Percentiles rank a stretch among this genome's conserved stretches.
Conservation (phyloP, 2,329 filamentous ascomycete species). For the Ceratocystis diversiconidia region DNA sequence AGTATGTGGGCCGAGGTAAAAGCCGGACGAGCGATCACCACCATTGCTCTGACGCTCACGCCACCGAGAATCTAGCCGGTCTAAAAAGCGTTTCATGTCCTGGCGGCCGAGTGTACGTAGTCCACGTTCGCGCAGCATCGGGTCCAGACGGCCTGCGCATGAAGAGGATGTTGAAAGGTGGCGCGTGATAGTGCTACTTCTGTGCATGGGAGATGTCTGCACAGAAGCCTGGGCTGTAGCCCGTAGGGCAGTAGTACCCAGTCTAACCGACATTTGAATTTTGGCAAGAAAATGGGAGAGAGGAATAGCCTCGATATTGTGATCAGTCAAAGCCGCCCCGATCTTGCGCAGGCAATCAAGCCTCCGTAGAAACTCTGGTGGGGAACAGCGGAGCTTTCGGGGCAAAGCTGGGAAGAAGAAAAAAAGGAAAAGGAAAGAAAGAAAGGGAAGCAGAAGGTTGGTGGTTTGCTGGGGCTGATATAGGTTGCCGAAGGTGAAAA, state of each 20-base stretch:
- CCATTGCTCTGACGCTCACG: constrained; percentile 17
- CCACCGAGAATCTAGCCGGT: constrained; percentile 19
- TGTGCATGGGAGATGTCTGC: not conserved
- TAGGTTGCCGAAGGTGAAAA: constrained; percentile 10
- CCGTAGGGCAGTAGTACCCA: not conserved
- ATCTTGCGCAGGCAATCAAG: not conserved
- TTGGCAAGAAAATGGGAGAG: not conserved
- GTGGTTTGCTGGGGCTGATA: constrained; percentile 6
- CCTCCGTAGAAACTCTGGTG: constrained; percentile 1
- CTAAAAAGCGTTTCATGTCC: constrained; percentile 17
- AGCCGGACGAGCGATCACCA: constrained; percentile 21
- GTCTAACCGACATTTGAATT: not conserved
- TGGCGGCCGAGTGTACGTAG: constrained; percentile 16
- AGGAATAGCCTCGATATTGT: not conserved
- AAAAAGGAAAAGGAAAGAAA: constrained; percentile 5
- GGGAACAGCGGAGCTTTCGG: constrained; percentile 20
- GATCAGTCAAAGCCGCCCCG: not conserved
- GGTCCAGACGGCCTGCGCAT: constrained; percentile 14
- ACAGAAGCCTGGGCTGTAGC: not conserved
- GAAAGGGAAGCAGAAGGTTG: not conserved
- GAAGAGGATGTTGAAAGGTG: constrained; percentile 4
- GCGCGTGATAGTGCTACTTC: not conserved
- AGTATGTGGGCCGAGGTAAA: constrained; percentile 28
- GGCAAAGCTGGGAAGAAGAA: constrained; percentile 14
- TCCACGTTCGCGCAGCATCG: constrained; percentile 12